These are phyloP conservation scores for Neofusicoccum ribis DNA, from an alignment of 2,329 filamentous ascomycete genomes.

Conservation along the genomic window DNA sequence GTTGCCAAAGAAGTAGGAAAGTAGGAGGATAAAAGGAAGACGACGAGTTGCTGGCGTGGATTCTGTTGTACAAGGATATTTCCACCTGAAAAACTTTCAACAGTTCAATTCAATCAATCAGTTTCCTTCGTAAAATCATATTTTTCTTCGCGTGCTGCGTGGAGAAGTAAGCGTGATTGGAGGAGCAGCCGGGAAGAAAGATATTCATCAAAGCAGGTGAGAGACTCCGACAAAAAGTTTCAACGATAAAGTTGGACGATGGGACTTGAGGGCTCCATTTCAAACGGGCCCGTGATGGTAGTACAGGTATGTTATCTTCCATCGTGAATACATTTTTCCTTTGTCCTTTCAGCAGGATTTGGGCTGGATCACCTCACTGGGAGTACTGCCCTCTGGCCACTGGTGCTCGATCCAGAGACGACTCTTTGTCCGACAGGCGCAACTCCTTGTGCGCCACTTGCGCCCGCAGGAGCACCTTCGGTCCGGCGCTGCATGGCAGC, in stretches of 20 bases:
- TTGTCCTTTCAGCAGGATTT: not conserved
- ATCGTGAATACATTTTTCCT: not conserved
- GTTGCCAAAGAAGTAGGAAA: too few species aligned
- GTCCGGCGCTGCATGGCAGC: slow-evolving; percentile 13
- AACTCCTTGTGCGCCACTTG: not conserved
- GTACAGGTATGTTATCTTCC: slow-evolving; percentile 11
- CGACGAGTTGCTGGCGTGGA: too few species aligned
- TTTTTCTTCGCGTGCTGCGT: not conserved
- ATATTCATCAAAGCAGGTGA: not conserved
- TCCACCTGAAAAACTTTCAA: not conserved
- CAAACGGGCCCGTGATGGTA: not conserved
- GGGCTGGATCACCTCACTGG: not conserved
- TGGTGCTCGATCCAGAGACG: not conserved
- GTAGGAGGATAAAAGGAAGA: too few species aligned
- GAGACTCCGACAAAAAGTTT: not conserved
- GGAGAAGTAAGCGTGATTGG: not conserved
- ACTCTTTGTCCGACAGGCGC: not conserved
- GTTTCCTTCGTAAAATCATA: slow-evolving; percentile 10
- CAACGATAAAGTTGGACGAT: not conserved
- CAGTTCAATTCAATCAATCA: slow-evolving; percentile 1
- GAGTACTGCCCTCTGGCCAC: not conserved
- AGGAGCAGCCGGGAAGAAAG: not conserved
- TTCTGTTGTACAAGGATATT: not conserved
- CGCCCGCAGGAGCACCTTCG: not conserved
- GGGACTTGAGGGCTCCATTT: not conserved